Base-by-base conservation (phyloP, 192 early-diverging fungal species). In the Backusella tuberculispora region DNA sequence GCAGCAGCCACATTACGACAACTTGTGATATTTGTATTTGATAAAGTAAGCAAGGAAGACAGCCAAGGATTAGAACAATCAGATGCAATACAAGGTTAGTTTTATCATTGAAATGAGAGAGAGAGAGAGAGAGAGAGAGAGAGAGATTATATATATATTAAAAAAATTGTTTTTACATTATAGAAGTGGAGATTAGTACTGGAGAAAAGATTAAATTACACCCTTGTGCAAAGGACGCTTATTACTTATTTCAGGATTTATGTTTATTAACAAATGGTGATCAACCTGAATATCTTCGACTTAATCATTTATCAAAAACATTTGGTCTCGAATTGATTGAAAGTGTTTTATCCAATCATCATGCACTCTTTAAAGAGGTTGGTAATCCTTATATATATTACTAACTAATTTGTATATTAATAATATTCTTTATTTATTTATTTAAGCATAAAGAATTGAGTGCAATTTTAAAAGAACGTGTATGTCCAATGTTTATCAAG, bases 321-420 rank as follows among this genome's bases (percentile, higher is more conserved):
- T 88, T 97, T 80, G 95, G 95, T 2, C 85, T 98, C 14, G 98
- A 99, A 79, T 83, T 99, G 65, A 89, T 99, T 9, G 98, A 99
- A 66, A 92, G 92, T 17, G 86, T 98, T 6, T 80, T 99, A 69
- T 86, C 88, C 10, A 92, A 92, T 78, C 94, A 97, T 80, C 86
- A 87, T 41, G 81, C 81, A 37, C 84, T 96, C 5, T 94, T 99
- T 78, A 84, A 86, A 73, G 76, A 85, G 81, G 94, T 93, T 85
- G 63, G 69, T 53, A 10, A 17, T 40, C 24, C 0, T 12, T 72
- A 56, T 34, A 21, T 8, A 24, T 24, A 26, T 53, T 19, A n/a
- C 19, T 9, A 19, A 19, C n/a, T n/a, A 53, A 10, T 21, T 19
- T 53, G 21, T 24, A 60, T 60, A 5, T 19, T 37, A 48, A 41